Evolutionary conservation across 2,329 filamentous ascomycete genomes (phyloP).

Genomic region (Cercospora brassicicola): DNA sequence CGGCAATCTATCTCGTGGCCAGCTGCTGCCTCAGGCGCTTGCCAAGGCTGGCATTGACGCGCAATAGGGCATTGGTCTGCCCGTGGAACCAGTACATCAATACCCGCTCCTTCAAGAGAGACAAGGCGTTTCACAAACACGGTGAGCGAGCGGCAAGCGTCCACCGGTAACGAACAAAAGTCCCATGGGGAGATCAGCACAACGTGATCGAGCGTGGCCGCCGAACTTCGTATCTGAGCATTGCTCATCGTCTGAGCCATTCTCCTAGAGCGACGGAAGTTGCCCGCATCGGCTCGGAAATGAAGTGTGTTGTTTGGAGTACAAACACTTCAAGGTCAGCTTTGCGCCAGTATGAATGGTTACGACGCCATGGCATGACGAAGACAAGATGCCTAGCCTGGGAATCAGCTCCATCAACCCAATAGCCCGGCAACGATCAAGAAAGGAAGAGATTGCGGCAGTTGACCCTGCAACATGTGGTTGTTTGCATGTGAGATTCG

Average conservation of each 20-base stretch:
- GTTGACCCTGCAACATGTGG: slow-evolving; percentile 4
- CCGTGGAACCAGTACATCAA: neutral
- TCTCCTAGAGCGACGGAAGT: neutral
- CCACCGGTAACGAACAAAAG: neutral
- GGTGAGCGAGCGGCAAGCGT: neutral
- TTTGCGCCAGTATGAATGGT: neutral
- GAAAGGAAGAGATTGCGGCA: neutral
- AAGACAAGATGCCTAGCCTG: neutral
- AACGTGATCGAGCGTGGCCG: slow-evolving; percentile 10
- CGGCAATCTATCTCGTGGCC: no score
- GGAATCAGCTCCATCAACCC: neutral
- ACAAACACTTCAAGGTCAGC: neutral
- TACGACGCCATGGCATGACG: neutral
- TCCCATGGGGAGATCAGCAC: neutral
- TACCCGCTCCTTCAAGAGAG: neutral
- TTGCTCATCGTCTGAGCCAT: neutral
- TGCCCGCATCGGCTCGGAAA: neutral
- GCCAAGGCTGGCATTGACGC: neutral
- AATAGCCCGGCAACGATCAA: neutral
- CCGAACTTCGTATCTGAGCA: slow-evolving; percentile 7
- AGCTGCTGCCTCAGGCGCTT: no score
- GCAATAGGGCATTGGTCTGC: neutral
- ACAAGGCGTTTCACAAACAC: slow-evolving; percentile 3
- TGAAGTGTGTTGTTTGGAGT: neutral
- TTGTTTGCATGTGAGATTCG: slow-evolving; percentile 1